Percentiles rank a stretch among this genome's conserved stretches.
These are phyloP conservation scores for Ephemerocybe angulata DNA, from an alignment of 768 basidiomycete genomes.

Conservation along the genomic window DNA sequence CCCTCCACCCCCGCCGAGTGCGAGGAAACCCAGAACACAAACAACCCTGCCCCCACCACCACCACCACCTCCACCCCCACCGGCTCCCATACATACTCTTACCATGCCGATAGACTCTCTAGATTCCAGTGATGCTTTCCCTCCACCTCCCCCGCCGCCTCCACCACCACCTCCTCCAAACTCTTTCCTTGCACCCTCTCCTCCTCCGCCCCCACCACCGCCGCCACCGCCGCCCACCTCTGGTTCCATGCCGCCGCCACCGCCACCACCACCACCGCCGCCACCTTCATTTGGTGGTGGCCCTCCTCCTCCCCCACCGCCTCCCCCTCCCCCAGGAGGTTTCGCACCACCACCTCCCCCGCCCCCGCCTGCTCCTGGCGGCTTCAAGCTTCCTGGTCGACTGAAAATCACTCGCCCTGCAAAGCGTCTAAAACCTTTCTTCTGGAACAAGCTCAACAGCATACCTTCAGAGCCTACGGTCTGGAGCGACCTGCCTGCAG, in stretches of 20 bases:
- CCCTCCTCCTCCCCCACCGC: conserved; percentile 35
- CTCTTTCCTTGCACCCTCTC: conserved; percentile 19
- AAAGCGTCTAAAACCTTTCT: conserved; percentile 77
- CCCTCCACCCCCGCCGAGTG: conserved; percentile 59
- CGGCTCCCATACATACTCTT: conserved; percentile 20
- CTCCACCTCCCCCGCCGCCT: conserved; percentile 28
- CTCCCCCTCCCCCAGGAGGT: conserved; percentile 20
- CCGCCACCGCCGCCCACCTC: conserved; percentile 9
- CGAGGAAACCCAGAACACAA: not conserved
- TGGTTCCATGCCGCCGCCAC: conserved; percentile 30
- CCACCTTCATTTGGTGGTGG: conserved; percentile 22
- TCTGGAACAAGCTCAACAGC: conserved; percentile 79
- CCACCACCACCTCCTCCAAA: conserved; percentile 20
- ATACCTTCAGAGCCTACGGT: conserved; percentile 46
- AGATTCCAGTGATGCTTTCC: too few species aligned
- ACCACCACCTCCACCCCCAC: conserved; percentile 19
- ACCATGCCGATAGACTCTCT: conserved; percentile 20
- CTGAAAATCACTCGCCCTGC: conserved; percentile 39
- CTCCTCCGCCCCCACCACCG: conserved; percentile 20
- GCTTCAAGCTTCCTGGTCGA: conserved; percentile 29
- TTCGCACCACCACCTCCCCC: conserved; percentile 35
- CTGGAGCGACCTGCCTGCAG: conserved; percentile 58
- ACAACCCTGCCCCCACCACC: conserved; percentile 1
- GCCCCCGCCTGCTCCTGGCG: conserved; percentile 38
- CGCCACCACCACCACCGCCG: conserved; percentile 33